These are phyloP conservation scores for Neonectria punicea DNA, from an alignment of 2,329 filamentous ascomycete genomes.

Conservation along the genomic window DNA sequence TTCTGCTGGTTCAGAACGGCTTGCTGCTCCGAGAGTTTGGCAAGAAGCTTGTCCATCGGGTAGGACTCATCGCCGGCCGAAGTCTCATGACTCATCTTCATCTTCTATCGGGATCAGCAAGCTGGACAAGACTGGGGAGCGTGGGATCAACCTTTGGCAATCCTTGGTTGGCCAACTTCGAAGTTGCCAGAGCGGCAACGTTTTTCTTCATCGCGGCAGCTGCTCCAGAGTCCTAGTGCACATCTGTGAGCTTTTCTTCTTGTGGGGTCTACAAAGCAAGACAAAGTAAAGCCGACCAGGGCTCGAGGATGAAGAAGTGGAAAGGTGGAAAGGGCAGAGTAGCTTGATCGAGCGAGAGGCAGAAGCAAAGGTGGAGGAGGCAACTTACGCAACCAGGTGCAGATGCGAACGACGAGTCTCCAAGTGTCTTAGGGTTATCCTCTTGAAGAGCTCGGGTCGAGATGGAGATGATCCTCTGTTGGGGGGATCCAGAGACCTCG, in stretches of 20 bases:
- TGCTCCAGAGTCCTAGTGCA: slow-evolving; percentile 35
- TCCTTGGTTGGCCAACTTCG: slow-evolving; percentile 66
- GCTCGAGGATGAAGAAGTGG: neutral
- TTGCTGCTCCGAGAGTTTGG: slow-evolving; percentile 79
- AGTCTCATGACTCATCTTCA: slow-evolving; percentile 59
- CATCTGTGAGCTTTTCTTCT: slow-evolving; percentile 9
- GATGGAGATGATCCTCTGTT: slow-evolving; percentile 37
- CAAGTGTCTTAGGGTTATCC: slow-evolving; percentile 30
- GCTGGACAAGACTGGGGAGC: slow-evolving; percentile 7
- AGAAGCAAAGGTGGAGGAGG: neutral
- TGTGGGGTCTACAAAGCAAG: neutral
- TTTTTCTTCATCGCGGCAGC: slow-evolving; percentile 52
- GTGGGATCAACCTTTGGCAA: slow-evolving; percentile 59
- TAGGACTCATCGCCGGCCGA: slow-evolving; percentile 53
- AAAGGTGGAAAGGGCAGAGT: neutral
- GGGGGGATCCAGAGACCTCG: slow-evolving; percentile 42
- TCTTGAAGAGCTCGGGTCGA: slow-evolving; percentile 32
- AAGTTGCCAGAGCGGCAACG: slow-evolving; percentile 60
- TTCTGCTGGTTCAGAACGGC: slow-evolving; percentile 68
- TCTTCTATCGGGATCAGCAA: slow-evolving; percentile 53
- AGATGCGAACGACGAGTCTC: slow-evolving; percentile 27
- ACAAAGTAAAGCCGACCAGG: neutral
- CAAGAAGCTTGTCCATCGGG: slow-evolving; percentile 77
- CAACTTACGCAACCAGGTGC: slow-evolving; percentile 34
- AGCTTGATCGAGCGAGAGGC: neutral